Base-by-base conservation (phyloP, 1,284 basidiomycete species). In the Testicularia cyperi region DNA sequence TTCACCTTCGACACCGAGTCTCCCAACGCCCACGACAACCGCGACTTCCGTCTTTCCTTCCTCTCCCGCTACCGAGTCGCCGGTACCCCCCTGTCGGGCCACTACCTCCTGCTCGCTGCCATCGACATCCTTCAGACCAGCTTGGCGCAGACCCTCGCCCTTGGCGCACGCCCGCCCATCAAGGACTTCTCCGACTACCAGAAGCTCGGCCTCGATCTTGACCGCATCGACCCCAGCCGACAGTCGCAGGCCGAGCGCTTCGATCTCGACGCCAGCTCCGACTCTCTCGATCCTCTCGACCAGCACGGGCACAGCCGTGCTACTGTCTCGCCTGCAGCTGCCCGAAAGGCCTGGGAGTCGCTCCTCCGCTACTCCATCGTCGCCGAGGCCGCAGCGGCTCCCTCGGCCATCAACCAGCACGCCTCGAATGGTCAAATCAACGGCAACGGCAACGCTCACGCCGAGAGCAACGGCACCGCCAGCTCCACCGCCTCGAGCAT, bases 101-200 rank as follows among this genome's bases (percentile, higher is more conserved):
- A 90, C 73, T 90, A 92, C 70, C 83, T 88, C 43, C 83, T 90
- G 6, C 90, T 89, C 77, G 89, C 88, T 66, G 83, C 88, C 22
- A 82, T 90, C 68, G 89, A 91, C 74, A 85, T 85, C 21, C 83
- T 88, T 65, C 89, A 87, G 84, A 89, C 87, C 1, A 81, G 88
- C 14, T 81, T 92, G 13, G 86, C 89, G 1, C 89, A 91, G 74
- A 83, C 82, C 1, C 78, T 91, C 33, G 81, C 81, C 7, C 80
- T 82, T n/a, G 75, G 81, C 18, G 54, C 54, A 18, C 44, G 52
- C 19, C 58, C 60, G 10, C 47, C 55, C n/a, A 44, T 63, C 44
- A 43, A 63, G 28, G 46, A 61, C 55, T 48, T 53, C 32, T 47
- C 51, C 49, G 49, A 62, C 40, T 44, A 38, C 35, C 45, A 65